Evolutionary conservation across 2,329 filamentous ascomycete species (phyloP).

Genomic region (Pseudogymnoascus sp.): DNA sequence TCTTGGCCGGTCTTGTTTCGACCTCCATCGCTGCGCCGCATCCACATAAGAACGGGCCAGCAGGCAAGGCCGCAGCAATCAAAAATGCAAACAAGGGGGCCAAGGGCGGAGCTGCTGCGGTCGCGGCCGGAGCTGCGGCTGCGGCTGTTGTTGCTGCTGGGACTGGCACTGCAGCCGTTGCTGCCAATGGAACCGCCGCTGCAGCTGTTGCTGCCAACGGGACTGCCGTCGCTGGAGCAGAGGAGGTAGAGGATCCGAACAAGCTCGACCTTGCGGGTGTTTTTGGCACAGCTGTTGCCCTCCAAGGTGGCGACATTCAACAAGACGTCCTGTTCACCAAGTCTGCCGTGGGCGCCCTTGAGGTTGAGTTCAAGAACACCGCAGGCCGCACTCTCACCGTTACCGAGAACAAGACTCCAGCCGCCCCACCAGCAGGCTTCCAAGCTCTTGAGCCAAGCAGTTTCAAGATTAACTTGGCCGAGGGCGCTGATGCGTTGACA

Average conservation of each 20-base stretch:
- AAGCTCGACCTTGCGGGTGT: constrained; percentile 28
- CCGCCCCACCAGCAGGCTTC: constrained; percentile 32
- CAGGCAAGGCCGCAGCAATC: background rate
- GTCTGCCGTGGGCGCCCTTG: constrained; percentile 28
- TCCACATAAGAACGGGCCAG: background rate
- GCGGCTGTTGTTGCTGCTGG: constrained; percentile 18
- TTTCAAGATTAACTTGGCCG: constrained; percentile 31
- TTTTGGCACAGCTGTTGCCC: constrained; percentile 26
- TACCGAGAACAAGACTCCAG: constrained; percentile 32
- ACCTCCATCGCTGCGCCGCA: background rate
- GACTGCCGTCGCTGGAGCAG: constrained; percentile 8
- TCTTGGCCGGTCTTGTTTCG: background rate
- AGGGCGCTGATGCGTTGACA: constrained; percentile 26
- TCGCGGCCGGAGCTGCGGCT: background rate
- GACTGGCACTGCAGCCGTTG: constrained; percentile 16
- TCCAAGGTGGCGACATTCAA: constrained; percentile 29
- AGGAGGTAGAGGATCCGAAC: constrained; percentile 20
- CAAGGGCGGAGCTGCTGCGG: background rate
- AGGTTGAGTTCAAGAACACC: constrained; percentile 34
- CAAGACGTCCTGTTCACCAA: constrained; percentile 29
- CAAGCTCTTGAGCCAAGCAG: constrained; percentile 31
- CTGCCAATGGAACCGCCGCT: constrained; percentile 13
- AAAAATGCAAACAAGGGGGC: background rate
- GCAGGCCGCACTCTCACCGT: constrained; percentile 30
- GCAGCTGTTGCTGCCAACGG: constrained; percentile 11